Conservation (phyloP, 805 yeast species). For the Candida incommunis region DNA sequence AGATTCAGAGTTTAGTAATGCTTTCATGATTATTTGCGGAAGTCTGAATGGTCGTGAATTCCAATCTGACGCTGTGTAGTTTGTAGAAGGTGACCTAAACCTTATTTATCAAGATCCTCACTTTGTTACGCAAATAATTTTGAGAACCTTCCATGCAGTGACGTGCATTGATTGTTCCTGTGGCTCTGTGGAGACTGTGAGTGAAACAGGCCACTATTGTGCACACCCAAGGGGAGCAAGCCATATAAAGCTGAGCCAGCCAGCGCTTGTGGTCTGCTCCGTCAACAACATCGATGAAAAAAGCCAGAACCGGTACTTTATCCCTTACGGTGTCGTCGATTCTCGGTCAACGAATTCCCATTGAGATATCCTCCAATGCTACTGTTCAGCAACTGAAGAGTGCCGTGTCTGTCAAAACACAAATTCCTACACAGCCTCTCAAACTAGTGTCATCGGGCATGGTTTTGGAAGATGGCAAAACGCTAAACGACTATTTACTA, state of each 20-base stretch:
- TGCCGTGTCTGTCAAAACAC: background rate
- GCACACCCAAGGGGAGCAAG: background rate
- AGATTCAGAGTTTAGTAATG: no score
- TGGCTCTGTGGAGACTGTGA: no score
- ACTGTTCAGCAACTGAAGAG: background rate
- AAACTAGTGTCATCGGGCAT: background rate
- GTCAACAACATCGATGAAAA: background rate
- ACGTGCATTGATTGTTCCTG: no score
- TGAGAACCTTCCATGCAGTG: no score
- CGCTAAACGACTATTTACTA: background rate
- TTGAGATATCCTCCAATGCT: background rate
- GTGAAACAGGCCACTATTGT: background rate
- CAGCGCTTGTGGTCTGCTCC: background rate
- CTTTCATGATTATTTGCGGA: no score
- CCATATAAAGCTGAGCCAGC: background rate
- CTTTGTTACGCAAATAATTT: no score
- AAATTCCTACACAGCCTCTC: background rate
- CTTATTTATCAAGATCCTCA: no score
- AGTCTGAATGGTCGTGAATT: no score
- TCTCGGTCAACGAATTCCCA: background rate
- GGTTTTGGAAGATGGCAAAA: conserved; percentile 1
- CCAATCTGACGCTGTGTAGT: no score
- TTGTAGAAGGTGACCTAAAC: no score
- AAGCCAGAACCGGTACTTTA: background rate
- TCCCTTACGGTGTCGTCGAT: conserved; percentile 1